Conservation (phyloP, 2,329 filamentous ascomycete species). For the Epichloe gansuensis region DNA sequence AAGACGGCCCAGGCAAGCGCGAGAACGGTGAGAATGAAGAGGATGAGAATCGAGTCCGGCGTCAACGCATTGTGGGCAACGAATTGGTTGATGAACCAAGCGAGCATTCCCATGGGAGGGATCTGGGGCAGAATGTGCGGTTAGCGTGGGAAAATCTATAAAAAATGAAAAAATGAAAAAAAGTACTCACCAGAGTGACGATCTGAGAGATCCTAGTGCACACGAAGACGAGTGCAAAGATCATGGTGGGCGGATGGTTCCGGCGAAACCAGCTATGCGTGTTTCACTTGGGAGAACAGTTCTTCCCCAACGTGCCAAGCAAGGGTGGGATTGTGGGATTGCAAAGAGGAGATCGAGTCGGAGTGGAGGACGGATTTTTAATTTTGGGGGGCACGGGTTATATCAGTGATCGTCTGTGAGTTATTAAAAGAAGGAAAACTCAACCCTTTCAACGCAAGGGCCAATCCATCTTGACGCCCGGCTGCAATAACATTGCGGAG, state of each 20-base stretch:
- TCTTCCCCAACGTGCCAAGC: too few relatives aligned
- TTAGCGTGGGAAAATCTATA: background rate
- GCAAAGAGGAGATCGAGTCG: too few relatives aligned
- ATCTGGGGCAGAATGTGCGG: conserved; percentile 30
- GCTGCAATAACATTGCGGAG: too few relatives aligned
- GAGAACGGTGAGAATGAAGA: conserved; percentile 56
- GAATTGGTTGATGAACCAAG: conserved; percentile 53
- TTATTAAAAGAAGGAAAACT: too few relatives aligned
- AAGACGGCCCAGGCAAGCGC: conserved; percentile 51
- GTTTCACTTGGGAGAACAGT: too few relatives aligned
- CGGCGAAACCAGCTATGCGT: too few relatives aligned
- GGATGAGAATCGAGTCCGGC: conserved; percentile 49
- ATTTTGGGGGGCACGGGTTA: too few relatives aligned
- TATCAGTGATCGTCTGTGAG: too few relatives aligned
- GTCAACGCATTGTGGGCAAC: conserved; percentile 44
- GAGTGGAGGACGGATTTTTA: too few relatives aligned
- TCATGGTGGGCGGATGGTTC: conserved; percentile 30
- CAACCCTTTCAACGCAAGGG: too few relatives aligned
- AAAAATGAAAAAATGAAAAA: background rate
- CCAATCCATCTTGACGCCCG: too few relatives aligned
- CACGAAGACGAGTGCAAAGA: conserved; percentile 52
- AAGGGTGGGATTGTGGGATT: too few relatives aligned
- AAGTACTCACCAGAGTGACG: conserved; percentile 42
- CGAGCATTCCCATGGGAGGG: conserved; percentile 53
- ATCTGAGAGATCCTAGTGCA: conserved; percentile 52